Conservation (phyloP, 1,139 yeast genomes). For the Kodamaea plutei region DNA sequence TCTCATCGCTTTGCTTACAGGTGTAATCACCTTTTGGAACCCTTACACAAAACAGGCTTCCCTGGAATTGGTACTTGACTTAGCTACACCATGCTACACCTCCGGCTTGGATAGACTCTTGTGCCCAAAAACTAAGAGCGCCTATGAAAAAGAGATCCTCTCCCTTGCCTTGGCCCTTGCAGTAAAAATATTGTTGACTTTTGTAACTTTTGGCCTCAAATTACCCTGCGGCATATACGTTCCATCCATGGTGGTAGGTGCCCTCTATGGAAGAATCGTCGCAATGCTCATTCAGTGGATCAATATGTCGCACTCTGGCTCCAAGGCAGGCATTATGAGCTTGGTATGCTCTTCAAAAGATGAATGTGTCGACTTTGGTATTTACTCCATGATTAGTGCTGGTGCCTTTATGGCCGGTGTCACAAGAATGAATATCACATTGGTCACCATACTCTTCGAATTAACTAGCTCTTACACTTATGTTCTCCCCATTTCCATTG, state of each 20-base stretch:
- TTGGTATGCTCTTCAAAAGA: conserved; percentile 17
- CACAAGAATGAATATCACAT: conserved; percentile 61
- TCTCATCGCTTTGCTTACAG: conserved; percentile 45
- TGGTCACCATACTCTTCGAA: conserved; percentile 58
- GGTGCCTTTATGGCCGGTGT: conserved; percentile 71
- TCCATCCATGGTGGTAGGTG: conserved; percentile 68
- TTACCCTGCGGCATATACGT: conserved; percentile 67
- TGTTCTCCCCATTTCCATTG: conserved; percentile 55
- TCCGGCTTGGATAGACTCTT: conserved; percentile 27
- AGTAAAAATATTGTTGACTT: conserved; percentile 45
- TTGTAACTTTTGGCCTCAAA: conserved; percentile 57
- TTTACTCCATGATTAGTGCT: conserved; percentile 64
- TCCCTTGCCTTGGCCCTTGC: conserved; percentile 41
- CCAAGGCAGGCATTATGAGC: conserved; percentile 16
- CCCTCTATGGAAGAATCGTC: conserved; percentile 55
- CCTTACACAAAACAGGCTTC: conserved; percentile 52
- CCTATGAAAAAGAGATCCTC: conserved; percentile 31
- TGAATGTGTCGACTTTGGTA: conserved; percentile 49
- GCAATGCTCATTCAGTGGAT: conserved; percentile 46
- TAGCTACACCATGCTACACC: conserved; percentile 48
- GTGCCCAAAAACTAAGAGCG: conserved; percentile 36
- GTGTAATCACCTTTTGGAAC: conserved; percentile 48
- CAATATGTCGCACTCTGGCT: conserved; percentile 16
- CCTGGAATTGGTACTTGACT: conserved; percentile 48
- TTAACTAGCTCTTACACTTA: conserved; percentile 58